Evolutionary conservation across 352 stramenopile species (phyloP).

Genomic region (Phytophthora cactorum): DNA sequence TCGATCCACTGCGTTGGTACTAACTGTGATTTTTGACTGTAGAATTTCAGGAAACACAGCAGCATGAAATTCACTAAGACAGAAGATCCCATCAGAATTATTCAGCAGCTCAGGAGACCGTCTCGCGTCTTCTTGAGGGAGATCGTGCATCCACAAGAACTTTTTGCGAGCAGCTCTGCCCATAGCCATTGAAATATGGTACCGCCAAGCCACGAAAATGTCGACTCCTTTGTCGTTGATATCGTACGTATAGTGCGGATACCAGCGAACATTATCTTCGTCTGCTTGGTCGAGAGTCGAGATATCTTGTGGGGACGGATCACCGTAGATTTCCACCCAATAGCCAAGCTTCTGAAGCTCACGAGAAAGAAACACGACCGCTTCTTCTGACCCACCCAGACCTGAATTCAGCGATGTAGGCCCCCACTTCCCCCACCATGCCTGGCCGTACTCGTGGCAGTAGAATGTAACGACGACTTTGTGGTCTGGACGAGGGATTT

Average conservation of each 20-base stretch:
- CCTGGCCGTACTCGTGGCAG: slow-evolving; percentile 92
- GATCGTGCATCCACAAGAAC: slow-evolving; percentile 90
- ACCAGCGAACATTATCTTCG: slow-evolving; percentile 64
- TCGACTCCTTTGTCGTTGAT: slow-evolving; percentile 60
- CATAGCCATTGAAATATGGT: slow-evolving; percentile 82
- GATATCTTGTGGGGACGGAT: slow-evolving; percentile 60
- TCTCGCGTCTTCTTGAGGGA: slow-evolving; percentile 45
- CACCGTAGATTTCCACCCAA: slow-evolving; percentile 88
- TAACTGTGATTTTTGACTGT: slow-evolving; percentile 58
- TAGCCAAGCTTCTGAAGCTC: slow-evolving; percentile 86
- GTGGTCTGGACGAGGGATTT: slow-evolving; percentile 34
- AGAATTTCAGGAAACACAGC: slow-evolving; percentile 52
- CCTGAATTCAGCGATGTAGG: slow-evolving; percentile 71
- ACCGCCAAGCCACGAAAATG: slow-evolving; percentile 93
- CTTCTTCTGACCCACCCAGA: slow-evolving; percentile 92
- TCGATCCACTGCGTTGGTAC: slow-evolving; percentile 79
- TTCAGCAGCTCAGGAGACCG: slow-evolving; percentile 49
- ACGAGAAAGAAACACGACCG: slow-evolving; percentile 86
- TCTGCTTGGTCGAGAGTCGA: slow-evolving; percentile 28
- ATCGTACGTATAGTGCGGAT: slow-evolving; percentile 78
- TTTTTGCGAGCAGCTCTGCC: slow-evolving; percentile 37
- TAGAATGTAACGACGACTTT: slow-evolving; percentile 80
- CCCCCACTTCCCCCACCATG: slow-evolving; percentile 91
- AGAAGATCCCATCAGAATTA: slow-evolving; percentile 75
- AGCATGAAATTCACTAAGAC: slow-evolving; percentile 82